A percentile compares a stretch with the other conserved stretches of the same genome.
These are phyloP conservation scores for Diversispora eburnea DNA, from an alignment of 192 early-diverging fungal genomes.

Conservation along the genomic window DNA sequence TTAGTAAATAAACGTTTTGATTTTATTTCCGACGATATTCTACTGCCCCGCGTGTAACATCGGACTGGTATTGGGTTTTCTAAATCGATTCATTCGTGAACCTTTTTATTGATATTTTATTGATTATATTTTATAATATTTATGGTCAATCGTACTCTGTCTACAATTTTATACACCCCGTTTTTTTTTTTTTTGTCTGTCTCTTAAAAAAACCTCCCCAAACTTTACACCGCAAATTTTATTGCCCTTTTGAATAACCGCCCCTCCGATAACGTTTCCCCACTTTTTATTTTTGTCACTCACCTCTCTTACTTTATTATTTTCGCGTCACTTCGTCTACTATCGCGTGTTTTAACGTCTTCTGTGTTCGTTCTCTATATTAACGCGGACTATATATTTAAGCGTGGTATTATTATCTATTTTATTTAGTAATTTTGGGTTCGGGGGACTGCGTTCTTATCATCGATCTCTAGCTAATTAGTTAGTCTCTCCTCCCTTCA, in stretches of 20 bases:
- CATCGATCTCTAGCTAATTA: not conserved
- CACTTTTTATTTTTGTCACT: not conserved
- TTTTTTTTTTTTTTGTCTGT: not conserved
- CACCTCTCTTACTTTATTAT: not conserved
- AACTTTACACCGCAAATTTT: not conserved
- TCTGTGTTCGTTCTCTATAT: not conserved
- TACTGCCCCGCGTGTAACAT: not conserved
- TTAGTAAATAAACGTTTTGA: not conserved
- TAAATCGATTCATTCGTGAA: not conserved
- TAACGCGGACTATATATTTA: not conserved
- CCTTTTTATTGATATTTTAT: not conserved
- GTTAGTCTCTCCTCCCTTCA: not conserved
- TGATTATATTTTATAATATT: not conserved
- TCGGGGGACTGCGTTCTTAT: not conserved
- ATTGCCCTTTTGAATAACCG: not conserved
- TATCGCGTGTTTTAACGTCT: slow-evolving; percentile 12
- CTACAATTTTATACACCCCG: not conserved
- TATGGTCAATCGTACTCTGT: not conserved
- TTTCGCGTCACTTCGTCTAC: slow-evolving; percentile 12
- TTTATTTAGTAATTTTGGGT: not conserved
- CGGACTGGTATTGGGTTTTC: not conserved
- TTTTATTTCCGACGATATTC: not conserved
- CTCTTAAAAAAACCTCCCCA: not conserved
- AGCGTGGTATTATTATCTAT: not conserved
- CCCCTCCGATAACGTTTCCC: not conserved